Evolutionary conservation across 2,329 filamentous ascomycete species (phyloP).

Genomic region (Purpureocillium takamizusanense): DNA sequence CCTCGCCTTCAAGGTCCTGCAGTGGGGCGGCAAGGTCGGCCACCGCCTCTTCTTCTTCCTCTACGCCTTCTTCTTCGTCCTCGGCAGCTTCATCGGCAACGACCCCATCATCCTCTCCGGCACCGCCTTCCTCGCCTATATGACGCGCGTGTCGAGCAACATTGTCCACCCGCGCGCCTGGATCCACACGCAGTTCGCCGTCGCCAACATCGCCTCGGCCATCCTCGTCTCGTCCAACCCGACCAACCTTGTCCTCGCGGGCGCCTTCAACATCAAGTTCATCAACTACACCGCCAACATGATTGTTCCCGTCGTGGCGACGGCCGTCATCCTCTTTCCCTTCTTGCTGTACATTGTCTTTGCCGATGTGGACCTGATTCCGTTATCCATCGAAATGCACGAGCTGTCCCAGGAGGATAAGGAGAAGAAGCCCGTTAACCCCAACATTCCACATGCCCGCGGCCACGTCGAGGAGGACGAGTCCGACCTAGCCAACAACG

Average conservation of each 20-base stretch:
- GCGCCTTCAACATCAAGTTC: slow-evolving; percentile 64
- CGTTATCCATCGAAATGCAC: slow-evolving; percentile 57
- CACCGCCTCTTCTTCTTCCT: slow-evolving; percentile 64
- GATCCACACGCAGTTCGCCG: slow-evolving; percentile 63
- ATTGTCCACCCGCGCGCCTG: slow-evolving; percentile 63
- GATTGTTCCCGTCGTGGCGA: slow-evolving; percentile 63
- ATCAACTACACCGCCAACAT: slow-evolving; percentile 70
- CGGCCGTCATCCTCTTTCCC: slow-evolving; percentile 58
- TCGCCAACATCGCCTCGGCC: slow-evolving; percentile 66
- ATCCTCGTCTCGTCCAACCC: slow-evolving; percentile 72
- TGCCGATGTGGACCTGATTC: slow-evolving; percentile 53
- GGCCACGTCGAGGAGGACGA: slow-evolving; percentile 45
- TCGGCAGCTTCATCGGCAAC: slow-evolving; percentile 64
- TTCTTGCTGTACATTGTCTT: slow-evolving; percentile 65
- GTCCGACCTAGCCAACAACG: slow-evolving; percentile 30
- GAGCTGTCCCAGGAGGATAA: slow-evolving; percentile 50
- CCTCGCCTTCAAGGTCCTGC: slow-evolving; percentile 60
- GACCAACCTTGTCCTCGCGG: slow-evolving; percentile 65
- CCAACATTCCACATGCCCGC: slow-evolving; percentile 59
- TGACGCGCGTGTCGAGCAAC: slow-evolving; percentile 67
- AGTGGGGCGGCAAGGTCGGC: slow-evolving; percentile 58
- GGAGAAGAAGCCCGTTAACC: slow-evolving; percentile 53
- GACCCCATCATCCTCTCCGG: slow-evolving; percentile 69
- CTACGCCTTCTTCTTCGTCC: slow-evolving; percentile 60
- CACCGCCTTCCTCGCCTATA: slow-evolving; percentile 67